Evolutionary conservation across 2,329 filamentous ascomycete genomes (phyloP), one percentile per base, ranked within the genome.

Genomic region (Xylariaceae sp.): DNA sequence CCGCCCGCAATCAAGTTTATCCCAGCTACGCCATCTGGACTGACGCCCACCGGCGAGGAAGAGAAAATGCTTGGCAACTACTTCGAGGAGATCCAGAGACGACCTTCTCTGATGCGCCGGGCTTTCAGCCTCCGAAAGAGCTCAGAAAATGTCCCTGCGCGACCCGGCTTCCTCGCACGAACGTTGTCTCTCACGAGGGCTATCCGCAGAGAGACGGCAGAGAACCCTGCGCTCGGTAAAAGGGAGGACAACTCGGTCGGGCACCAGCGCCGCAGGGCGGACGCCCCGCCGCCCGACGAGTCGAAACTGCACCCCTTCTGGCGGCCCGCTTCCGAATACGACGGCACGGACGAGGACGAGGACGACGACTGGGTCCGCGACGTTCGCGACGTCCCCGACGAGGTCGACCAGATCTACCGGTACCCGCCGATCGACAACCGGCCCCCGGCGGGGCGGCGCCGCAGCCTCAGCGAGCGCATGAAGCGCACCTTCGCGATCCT

Each of bases 401-500:
- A 68, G 14, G 60, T 50, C 37, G 60, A 74, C 7, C 67, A 73
- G 26, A 73, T 76, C 10, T 77, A 78, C 65, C 70, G 73, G 48
- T 82, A 83, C 59, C 78, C 81, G 12, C 71, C 74, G 0, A 71
- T 80, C 52, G 78, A 82, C 55, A 79, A 81, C 55, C 77, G 81
- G 32, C 78, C 79, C 9, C 4, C 9, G 9, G 9, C 4, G 1
- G 20, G 56, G 16, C 70, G 65, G 20, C 78, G 78, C 2, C 77
- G 78, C 40, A 82, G 77, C 54, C 67, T 87, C 14, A 84, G 81
- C 59, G 71, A 76, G 32, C 80, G 78, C 29, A 71, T 86, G 73
- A 84, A 81, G 71, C 75, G 77, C 37, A 87, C 84, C 0, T 86
- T 88, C 73, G 79, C 84, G 12, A 85, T 87, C 23, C 65, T 87